These are phyloP conservation scores for Phaeoacremonium minimum DNA, from an alignment of 2,329 filamentous ascomycete genomes.

Conservation along the genomic window DNA sequence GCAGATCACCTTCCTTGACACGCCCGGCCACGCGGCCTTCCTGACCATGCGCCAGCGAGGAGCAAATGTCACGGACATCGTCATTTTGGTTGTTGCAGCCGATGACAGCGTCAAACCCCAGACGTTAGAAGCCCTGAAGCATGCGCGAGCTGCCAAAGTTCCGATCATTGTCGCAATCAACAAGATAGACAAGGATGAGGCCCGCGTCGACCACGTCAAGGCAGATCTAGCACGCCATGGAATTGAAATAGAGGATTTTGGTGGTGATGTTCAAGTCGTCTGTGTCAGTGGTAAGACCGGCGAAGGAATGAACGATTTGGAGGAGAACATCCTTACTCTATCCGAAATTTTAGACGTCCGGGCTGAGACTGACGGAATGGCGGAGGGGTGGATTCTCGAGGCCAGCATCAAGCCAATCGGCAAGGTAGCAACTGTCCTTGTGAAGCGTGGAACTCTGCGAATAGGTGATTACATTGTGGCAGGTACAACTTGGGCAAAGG, in stretches of 20 bases:
- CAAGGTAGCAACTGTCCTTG: conserved; percentile 81
- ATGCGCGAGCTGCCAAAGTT: conserved; percentile 80
- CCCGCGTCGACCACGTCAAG: conserved; percentile 80
- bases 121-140: conserved; percentile 92
- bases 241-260: conserved; percentile 90
- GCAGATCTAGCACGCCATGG: conserved; percentile 77
- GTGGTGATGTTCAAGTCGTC: conserved; percentile 90
- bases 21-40: conserved; percentile 93
- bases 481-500: conserved; percentile 80
- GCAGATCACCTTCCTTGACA: conserved; percentile 93
- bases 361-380: conserved; percentile 69
- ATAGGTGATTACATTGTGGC: conserved; percentile 82
- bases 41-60: conserved; percentile 93
- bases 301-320: conserved; percentile 82
- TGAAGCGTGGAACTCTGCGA: conserved; percentile 80
- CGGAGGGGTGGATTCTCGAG: conserved; percentile 93
- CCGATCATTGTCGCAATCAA: conserved; percentile 98
- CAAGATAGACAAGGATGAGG: conserved; percentile 88
- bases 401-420: conserved; percentile 82
- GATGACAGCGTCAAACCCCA: conserved; percentile 98
- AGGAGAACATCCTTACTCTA: conserved; percentile 82
- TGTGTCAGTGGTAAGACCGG: conserved; percentile 92
- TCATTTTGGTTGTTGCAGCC: conserved; percentile 90
- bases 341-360: conserved; percentile 89
- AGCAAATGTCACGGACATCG: conserved; percentile 93